Evolutionary conservation across 2,329 filamentous ascomycete genomes (phyloP).

Genomic region (Macrophomina phaseolina): DNA sequence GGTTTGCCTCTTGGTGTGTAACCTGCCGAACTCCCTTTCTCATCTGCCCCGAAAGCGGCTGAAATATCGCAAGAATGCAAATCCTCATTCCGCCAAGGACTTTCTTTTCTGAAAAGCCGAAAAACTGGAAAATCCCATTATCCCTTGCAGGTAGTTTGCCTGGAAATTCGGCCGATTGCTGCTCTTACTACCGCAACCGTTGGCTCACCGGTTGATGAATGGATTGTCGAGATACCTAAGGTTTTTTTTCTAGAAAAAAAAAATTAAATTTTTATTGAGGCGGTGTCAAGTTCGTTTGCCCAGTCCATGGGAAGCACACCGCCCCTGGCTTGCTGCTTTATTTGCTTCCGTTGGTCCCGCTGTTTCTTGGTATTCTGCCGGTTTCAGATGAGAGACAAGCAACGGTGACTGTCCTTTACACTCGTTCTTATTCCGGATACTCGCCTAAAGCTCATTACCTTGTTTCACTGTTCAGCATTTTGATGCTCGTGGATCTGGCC

Average conservation of each 20-base stretch:
- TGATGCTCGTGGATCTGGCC: neutral
- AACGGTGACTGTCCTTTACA: neutral
- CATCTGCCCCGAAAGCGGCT: slow-evolving; percentile 4
- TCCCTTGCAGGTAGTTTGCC: slow-evolving; percentile 16
- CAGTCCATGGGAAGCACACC: neutral
- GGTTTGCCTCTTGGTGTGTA: neutral
- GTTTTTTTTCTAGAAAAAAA: neutral
- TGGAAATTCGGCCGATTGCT: slow-evolving; percentile 4
- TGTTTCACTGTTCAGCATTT: neutral
- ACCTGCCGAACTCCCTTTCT: neutral
- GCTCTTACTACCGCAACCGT: neutral
- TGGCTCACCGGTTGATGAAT: neutral
- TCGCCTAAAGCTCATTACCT: neutral
- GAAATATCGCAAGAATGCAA: slow-evolving; percentile 5
- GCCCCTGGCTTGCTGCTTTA: slow-evolving; percentile 1
- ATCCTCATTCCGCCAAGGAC: slow-evolving; percentile 12
- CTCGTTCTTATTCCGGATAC: slow-evolving; percentile 14
- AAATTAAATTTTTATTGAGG: neutral
- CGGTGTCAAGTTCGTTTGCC: neutral
- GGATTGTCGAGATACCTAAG: neutral
- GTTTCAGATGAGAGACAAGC: slow-evolving; percentile 19
- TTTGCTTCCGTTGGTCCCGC: neutral
- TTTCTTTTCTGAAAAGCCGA: neutral
- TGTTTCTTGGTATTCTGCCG: slow-evolving; percentile 2
- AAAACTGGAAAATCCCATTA: neutral